Evolutionary conservation across 805 yeast genomes (phyloP), one percentile per base, ranked within the genome.

Genomic region (Saitoella complicata): DNA sequence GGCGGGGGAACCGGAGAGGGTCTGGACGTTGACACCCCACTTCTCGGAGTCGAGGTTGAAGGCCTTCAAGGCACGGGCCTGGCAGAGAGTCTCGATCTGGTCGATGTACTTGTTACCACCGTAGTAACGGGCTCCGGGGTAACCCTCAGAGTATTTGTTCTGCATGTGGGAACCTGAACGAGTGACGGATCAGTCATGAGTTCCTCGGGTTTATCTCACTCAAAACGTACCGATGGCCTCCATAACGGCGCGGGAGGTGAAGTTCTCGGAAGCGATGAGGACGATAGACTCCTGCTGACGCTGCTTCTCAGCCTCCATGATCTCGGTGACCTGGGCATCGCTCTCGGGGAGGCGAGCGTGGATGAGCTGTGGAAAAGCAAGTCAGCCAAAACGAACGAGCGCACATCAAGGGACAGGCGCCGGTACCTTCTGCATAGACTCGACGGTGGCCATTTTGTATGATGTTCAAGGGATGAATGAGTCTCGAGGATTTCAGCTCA

Each of bases 11-110:
- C 98, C 98, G 45, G 94, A 81, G 55, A 88, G 71, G 2, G 96
- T 70, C 69, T 88, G 98, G 42, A 88, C 98, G 55, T 88, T 88
- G 55, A 88, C 97, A 41, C 98, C 98, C 98, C 98, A 88, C 61
- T 79, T 68, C 39, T 71, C 80, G 35, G 91, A 73, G 52, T 79
- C 75, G 51, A 87, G 66, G 47, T 69, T 66, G 64, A 85, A 88
- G 7, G 94, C 86, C 56, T 80, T 74, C 49, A 88, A 69, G 40
- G 97, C 98, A 65, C 98, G 74, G 56, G 77, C 72, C 67, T 86
- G 95, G 68, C 97, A 88, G 47, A 88, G 68, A 9, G 76, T 64
- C 70, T 88, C 98, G 58, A 84, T 85, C 68, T 76, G 72, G 68
- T 88, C 98, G 57, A 88, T 88, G 67, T 76, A 80, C 66, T 88